These are phyloP conservation scores for Leptodermis oblonga DNA, from an alignment of 257 asterid species.

Conservation along the genomic window DNA sequence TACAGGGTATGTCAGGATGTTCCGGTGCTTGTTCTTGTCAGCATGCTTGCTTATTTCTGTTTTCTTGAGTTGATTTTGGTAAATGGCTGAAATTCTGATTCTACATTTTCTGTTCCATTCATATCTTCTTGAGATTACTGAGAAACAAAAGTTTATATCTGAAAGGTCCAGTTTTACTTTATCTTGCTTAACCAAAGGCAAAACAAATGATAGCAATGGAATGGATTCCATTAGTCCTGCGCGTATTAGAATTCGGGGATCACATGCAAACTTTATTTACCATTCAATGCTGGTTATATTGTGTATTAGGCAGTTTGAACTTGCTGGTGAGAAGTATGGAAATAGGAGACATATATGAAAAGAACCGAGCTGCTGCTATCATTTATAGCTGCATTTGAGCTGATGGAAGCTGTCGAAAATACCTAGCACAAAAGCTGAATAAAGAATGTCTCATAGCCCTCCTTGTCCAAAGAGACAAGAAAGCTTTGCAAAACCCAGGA, in stretches of 20 bases:
- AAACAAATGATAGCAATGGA: no score
- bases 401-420: conserved; percentile 65
- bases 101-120: conserved; percentile 7
- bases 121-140: conserved; percentile 39
- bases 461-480: conserved; percentile 28
- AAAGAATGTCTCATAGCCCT: no score
- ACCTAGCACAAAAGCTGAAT: conserved; percentile 49
- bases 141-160: conserved; percentile 59
- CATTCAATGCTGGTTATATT: conserved; percentile 46
- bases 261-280: conserved; percentile 52
- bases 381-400: conserved; percentile 52
- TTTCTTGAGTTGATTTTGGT: conserved; percentile 97
- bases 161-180: conserved; percentile 65
- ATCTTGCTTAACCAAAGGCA: conserved; percentile 58
- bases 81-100: conserved; percentile 19
- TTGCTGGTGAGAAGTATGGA: no score
- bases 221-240: conserved; percentile 60
- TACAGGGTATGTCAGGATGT: conserved; percentile 93
- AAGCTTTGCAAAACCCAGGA: conserved; percentile 28
- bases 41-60: conserved; percentile 96
- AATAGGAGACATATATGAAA: no score
- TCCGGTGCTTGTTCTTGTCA: conserved; percentile 81
- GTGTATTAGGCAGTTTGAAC: conserved; percentile 63
- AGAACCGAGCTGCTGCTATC: conserved; percentile 41
- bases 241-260: conserved; percentile 74